Base-by-base conservation (phyloP, 1,284 basidiomycete genomes). In the Phellinidium pouzarii region DNA sequence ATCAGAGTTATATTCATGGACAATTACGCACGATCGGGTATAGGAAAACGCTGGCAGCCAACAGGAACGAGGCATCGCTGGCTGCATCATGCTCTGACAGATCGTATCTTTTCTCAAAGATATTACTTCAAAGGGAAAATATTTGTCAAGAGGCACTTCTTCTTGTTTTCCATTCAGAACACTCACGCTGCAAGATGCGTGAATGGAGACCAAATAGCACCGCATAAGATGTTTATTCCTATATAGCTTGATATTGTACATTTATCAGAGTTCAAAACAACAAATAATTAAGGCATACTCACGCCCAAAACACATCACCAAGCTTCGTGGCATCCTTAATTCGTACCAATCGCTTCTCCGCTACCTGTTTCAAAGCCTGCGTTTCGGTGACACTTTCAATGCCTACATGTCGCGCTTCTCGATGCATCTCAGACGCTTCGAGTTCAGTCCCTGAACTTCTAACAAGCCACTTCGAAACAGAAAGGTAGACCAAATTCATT, bases 271-370 rank as follows among this genome's bases (percentile, higher is more conserved):
- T 22, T 42, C 31, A 31, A 14, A 34, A 34, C 3, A 34, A 14
- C 14, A 14, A 38, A 31, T 8, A 12, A 26, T 6, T 27, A 8
- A 19, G 42, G 38, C 22, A 23, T 7, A 54, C 83, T 69, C 67
- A 87, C 75, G 82, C 77, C 86, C 87, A 91, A 62, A 90, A 91
- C 8, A 87, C 73, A 61, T 90, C 87, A 5, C 87, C 87, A 4
- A 91, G 71, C 56, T 77, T 76, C 1, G 77, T 74, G 38, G 87
- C 73, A 56, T 85, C 77, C 43, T 68, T 68, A 34, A 87, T 60
- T 53, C 77, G 72, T 14, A 88, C 82, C 60, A 69, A 74, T 34
- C 75, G 75, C 66, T 85, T 85, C 59, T 74, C 74, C 6, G 82
- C 81, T 4, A 84, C 81, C 55, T 74, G 78, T 60, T 80, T 73